These are phyloP conservation scores for Breviolum minutum DNA, from an alignment of 73 alveolate genomes.

Conservation along the genomic window DNA sequence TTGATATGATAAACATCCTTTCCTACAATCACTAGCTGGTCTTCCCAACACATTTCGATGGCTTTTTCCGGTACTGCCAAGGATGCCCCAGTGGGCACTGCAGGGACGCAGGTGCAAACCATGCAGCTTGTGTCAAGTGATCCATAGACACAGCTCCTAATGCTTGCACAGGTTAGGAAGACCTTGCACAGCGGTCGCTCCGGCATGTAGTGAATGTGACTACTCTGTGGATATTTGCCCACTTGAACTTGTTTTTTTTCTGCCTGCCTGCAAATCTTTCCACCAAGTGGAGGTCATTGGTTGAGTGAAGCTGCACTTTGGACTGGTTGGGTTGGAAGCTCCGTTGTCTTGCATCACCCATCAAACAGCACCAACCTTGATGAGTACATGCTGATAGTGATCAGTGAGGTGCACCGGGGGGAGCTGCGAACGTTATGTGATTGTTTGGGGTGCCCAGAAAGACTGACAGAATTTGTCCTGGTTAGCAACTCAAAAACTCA, in stretches of 20 bases:
- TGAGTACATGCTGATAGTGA: not conserved
- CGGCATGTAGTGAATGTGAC: not conserved
- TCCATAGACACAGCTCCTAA: not conserved
- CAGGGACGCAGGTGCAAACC: slow-evolving; percentile 57
- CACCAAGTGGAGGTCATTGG: slow-evolving; percentile 58
- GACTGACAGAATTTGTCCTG: not conserved
- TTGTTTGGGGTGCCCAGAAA: not conserved
- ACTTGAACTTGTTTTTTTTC: not conserved
- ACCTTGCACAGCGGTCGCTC: slow-evolving; percentile 58
- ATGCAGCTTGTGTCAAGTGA: not conserved
- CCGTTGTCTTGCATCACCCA: not conserved
- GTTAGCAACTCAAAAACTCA: not conserved
- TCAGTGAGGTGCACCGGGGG: slow-evolving; percentile 61
- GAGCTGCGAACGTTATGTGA: slow-evolving; percentile 63
- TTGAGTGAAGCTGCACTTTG: slow-evolving; percentile 86
- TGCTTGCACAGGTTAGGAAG: slow-evolving; percentile 51
- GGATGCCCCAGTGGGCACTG: slow-evolving; percentile 90
- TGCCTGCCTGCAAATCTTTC: not conserved
- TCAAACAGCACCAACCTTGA: not conserved
- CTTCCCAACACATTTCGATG: too few relatives aligned
- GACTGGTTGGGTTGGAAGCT: slow-evolving; percentile 55
- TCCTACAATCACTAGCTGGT: not conserved
- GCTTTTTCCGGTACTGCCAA: not conserved
- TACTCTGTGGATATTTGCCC: not conserved
- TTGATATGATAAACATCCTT: not conserved